Evolutionary conservation across 768 basidiomycete species (phyloP).

Genomic region (Leccinum arenicola): DNA sequence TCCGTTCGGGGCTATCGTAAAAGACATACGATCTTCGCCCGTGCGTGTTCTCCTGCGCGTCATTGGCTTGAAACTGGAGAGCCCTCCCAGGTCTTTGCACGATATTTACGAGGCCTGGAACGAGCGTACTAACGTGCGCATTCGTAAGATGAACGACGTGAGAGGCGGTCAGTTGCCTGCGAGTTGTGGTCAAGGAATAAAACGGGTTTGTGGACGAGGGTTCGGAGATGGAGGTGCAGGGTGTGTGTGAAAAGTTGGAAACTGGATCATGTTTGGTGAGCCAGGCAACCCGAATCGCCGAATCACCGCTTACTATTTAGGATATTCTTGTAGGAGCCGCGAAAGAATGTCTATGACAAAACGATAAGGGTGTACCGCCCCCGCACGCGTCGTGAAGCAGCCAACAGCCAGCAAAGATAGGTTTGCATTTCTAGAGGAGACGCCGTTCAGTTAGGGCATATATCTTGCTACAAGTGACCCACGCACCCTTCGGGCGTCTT

Average conservation of each 20-base stretch:
- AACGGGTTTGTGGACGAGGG: slow-evolving; percentile 19
- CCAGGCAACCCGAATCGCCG: slow-evolving; percentile 2
- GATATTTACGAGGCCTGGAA: slow-evolving; percentile 38
- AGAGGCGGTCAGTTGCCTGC: slow-evolving; percentile 38
- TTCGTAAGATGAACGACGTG: slow-evolving; percentile 57
- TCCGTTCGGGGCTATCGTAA: slow-evolving; percentile 38
- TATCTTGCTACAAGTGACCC: neutral
- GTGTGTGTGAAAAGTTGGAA: slow-evolving; percentile 45
- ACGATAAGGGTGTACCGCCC: slow-evolving; percentile 69
- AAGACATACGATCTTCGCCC: slow-evolving; percentile 61
- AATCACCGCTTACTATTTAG: slow-evolving; percentile 31
- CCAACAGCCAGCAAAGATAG: slow-evolving; percentile 47
- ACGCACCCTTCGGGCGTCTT: slow-evolving; percentile 36
- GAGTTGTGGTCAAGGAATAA: slow-evolving; percentile 42
- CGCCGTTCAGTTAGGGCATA: neutral
- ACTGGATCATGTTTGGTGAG: slow-evolving; percentile 13
- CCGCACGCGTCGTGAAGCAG: slow-evolving; percentile 51
- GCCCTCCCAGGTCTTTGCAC: slow-evolving; percentile 47
- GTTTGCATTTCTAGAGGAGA: slow-evolving; percentile 44
- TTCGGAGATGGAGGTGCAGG: slow-evolving; percentile 36
- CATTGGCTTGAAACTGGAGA: slow-evolving; percentile 19
- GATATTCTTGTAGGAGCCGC: slow-evolving; percentile 49
- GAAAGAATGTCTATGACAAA: slow-evolving; percentile 58
- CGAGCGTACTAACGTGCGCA: slow-evolving; percentile 45
- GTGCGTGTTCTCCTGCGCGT: slow-evolving; percentile 12